phyloP scores from a whole-genome alignment of 371 early-diverging fungal species.

The Entomophthora muscae region DNA sequence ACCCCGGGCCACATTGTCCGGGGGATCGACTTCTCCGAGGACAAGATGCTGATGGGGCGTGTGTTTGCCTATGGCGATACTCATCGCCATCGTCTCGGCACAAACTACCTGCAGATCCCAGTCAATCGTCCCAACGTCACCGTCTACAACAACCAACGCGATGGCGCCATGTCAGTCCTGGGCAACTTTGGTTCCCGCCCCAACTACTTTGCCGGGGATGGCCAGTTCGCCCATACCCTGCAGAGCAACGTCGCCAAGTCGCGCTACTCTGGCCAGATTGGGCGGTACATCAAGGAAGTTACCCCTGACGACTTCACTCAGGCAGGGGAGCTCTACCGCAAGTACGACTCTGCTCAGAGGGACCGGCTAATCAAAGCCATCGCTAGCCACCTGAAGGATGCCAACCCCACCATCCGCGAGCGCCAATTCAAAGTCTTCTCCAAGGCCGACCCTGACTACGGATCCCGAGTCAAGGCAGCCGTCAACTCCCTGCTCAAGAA shows the following conservation, averaged over 20 bases:
- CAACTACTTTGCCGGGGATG: conserved; percentile 49
- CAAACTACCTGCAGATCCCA: conserved; percentile 59
- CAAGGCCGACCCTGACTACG: conserved; percentile 57
- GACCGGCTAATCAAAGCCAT: conserved; percentile 46
- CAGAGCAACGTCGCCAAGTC: conserved; percentile 10
- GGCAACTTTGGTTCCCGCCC: conserved; percentile 47
- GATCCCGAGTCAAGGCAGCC: conserved; percentile 44
- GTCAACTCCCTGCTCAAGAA: no score
- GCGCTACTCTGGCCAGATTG: conserved; percentile 17
- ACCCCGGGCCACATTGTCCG: conserved; percentile 50
- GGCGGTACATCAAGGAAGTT: conserved; percentile 15
- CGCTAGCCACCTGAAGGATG: conserved; percentile 46
- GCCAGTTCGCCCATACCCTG: background rate
- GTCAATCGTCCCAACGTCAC: conserved; percentile 45
- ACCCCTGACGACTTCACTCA: conserved; percentile 56
- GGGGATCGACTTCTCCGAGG: conserved; percentile 51
- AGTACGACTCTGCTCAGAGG: conserved; percentile 41
- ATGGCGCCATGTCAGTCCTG: conserved; percentile 40
- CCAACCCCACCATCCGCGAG: conserved; percentile 47
- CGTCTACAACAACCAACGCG: conserved; percentile 52
- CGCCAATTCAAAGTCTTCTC: conserved; percentile 56
- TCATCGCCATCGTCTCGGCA: conserved; percentile 58
- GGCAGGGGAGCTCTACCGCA: conserved; percentile 47
- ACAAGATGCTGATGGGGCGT: conserved; percentile 64
- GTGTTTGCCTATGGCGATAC: conserved; percentile 70